phyloP scores from a whole-genome alignment of 1,284 basidiomycete genomes.

The Mixia osmundae region DNA sequence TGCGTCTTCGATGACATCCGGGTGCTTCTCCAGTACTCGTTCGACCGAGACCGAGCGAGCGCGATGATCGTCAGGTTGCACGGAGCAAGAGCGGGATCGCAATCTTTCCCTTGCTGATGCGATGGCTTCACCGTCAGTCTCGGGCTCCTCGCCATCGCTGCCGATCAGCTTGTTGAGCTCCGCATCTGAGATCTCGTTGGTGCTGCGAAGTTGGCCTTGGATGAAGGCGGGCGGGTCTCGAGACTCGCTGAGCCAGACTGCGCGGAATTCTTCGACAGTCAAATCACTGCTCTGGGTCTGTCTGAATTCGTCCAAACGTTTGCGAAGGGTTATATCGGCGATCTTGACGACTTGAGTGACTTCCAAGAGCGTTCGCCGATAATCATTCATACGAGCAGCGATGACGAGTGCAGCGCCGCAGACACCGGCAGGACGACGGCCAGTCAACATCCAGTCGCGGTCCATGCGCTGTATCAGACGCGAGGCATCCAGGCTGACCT shows the following conservation, averaged over 20 bases:
- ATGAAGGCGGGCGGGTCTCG: slow-evolving; percentile 72
- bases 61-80: slow-evolving; percentile 31
- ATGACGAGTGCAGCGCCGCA: slow-evolving; percentile 87
- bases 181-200: slow-evolving; percentile 11
- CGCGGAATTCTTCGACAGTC: slow-evolving; percentile 75
- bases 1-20: slow-evolving; percentile 23
- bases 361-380: slow-evolving; percentile 73
- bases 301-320: slow-evolving; percentile 88
- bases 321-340: slow-evolving; percentile 76
- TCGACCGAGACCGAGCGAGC: slow-evolving; percentile 35
- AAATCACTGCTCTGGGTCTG: slow-evolving; percentile 62
- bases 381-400: slow-evolving; percentile 96
- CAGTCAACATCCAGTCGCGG: slow-evolving; percentile 91
- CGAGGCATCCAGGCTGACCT: slow-evolving; percentile 78
- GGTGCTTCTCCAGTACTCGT: slow-evolving; percentile 27
- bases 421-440: slow-evolving; percentile 84
- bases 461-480: slow-evolving; percentile 86
- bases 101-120: too few species aligned
- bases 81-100: slow-evolving; percentile 31
- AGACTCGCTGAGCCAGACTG: slow-evolving; percentile 73
- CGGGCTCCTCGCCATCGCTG: slow-evolving; percentile 13
- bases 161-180: slow-evolving; percentile 9
- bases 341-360: slow-evolving; percentile 98
- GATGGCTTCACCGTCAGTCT: slow-evolving; percentile 4
- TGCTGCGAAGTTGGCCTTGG: slow-evolving; percentile 40